Percentiles rank a stretch among this genome's conserved stretches.
Conservation (phyloP, 1,284 basidiomycete species). For the Amylostereum areolatum region DNA sequence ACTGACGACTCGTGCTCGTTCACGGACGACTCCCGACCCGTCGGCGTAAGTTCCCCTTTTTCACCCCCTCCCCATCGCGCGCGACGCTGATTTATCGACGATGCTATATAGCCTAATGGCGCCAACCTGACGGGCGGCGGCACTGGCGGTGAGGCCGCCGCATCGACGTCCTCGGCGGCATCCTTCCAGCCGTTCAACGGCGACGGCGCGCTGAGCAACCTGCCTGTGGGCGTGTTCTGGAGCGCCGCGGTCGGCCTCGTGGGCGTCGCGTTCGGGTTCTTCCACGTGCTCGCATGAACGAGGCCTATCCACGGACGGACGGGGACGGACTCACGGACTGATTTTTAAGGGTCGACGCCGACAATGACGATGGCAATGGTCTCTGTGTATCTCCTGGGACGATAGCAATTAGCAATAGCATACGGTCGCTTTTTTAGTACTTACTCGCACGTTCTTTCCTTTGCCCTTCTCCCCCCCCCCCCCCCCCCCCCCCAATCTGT, state of each 20-base stretch:
- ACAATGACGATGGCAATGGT: no score
- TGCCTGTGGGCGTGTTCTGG: slow-evolving; percentile 26
- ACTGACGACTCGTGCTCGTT: slow-evolving; percentile 51
- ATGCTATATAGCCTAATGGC: slow-evolving; percentile 51
- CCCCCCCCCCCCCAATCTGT: no score
- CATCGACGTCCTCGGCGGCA: slow-evolving; percentile 19
- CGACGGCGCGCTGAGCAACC: slow-evolving; percentile 15
- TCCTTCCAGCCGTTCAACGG: slow-evolving; percentile 50
- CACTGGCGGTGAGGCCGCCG: slow-evolving; percentile 27
- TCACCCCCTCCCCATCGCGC: background rate
- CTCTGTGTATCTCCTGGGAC: no score
- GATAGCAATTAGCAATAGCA: no score
- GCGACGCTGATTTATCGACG: slow-evolving; percentile 4
- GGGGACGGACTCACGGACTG: no score
- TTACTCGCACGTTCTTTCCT: no score
- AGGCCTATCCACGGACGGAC: no score
- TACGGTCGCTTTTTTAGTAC: no score
- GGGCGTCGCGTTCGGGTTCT: slow-evolving; percentile 25
- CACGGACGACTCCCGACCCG: slow-evolving; percentile 55
- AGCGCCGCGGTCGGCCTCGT: slow-evolving; percentile 25
- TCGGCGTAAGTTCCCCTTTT: slow-evolving; percentile 47
- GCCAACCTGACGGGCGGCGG: slow-evolving; percentile 64
- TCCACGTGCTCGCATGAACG: background rate
- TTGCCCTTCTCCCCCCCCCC: no score
- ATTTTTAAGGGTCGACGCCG: no score